phyloP scores from a whole-genome alignment of 2,329 filamentous ascomycete genomes.

The Tolypocladium inflatum region DNA sequence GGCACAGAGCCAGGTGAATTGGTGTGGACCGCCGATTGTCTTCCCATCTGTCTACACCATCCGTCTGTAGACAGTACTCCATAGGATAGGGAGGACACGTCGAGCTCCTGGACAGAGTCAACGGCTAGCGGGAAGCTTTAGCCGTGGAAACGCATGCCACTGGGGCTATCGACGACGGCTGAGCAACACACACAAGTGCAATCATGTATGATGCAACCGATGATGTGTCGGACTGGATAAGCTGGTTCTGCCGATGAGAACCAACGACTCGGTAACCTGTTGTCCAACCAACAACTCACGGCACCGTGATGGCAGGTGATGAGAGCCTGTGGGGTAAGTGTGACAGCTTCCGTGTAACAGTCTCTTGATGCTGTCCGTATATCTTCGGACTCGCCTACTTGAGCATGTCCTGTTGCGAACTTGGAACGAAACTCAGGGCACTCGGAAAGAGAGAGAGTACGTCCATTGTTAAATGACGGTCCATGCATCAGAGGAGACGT shows the following conservation, averaged over 20 bases:
- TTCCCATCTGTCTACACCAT: too few species aligned
- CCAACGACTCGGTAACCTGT: background rate
- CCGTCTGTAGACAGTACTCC: too few species aligned
- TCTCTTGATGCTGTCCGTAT: background rate
- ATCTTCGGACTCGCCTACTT: background rate
- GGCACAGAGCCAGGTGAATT: too few species aligned
- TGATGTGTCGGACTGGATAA: background rate
- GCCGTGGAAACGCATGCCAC: background rate
- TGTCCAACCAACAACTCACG: background rate
- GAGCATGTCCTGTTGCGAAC: background rate
- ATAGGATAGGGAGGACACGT: too few species aligned
- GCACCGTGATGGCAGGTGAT: background rate
- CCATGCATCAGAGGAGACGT: background rate
- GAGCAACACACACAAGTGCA: background rate
- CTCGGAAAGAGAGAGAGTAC: background rate
- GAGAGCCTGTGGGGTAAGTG: background rate
- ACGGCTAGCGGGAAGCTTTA: background rate
- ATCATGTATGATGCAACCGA: background rate
- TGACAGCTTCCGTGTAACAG: background rate
- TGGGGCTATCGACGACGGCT: too few species aligned
- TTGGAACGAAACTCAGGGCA: background rate
- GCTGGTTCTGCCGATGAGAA: background rate
- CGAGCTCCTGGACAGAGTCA: background rate
- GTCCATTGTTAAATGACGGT: too few species aligned
- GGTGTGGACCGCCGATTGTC: background rate